A percentile compares a stretch with the other conserved stretches of the same genome.
These are phyloP conservation scores for Seiridium unicorne DNA, from an alignment of 2,329 filamentous ascomycete genomes.

Conservation along the genomic window DNA sequence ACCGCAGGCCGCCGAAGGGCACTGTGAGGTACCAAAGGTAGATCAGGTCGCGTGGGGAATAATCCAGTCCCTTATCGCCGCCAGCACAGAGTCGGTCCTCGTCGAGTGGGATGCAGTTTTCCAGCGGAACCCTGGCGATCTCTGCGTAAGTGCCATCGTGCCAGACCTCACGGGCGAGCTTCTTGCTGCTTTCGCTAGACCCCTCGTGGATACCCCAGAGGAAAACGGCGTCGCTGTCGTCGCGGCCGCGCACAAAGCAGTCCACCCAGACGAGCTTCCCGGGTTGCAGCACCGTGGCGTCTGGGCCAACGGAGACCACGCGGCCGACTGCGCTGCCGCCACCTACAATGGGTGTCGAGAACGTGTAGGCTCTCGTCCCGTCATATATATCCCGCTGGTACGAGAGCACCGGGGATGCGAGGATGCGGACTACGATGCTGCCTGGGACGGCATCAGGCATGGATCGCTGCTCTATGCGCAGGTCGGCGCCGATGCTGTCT, in stretches of 20 bases:
- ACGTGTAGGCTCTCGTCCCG: slow-evolving; percentile 27
- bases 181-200: slow-evolving; percentile 16
- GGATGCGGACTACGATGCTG: slow-evolving; percentile 36
- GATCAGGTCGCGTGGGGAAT: slow-evolving; percentile 35
- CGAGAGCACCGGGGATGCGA: slow-evolving; percentile 33
- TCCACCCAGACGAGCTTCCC: slow-evolving; percentile 35
- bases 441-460: slow-evolving; percentile 32
- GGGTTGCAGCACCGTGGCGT: slow-evolving; percentile 24
- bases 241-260: slow-evolving; percentile 29
- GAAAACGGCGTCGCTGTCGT: slow-evolving; percentile 26
- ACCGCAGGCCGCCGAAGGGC: slow-evolving; percentile 42
- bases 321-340: slow-evolving; percentile 31
- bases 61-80: slow-evolving; percentile 29
- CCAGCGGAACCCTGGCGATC: slow-evolving; percentile 31
- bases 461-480: slow-evolving; percentile 27
- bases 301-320: slow-evolving; percentile 28
- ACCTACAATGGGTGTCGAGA: slow-evolving; percentile 26
- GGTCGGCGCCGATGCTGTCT: slow-evolving; percentile 16
- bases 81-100: slow-evolving; percentile 24
- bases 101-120: slow-evolving; percentile 32
- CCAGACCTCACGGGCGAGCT: slow-evolving; percentile 30
- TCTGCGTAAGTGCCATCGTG: slow-evolving; percentile 30
- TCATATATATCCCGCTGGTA: slow-evolving; percentile 40
- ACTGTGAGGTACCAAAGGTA: slow-evolving; percentile 35
- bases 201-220: slow-evolving; percentile 30